Evolutionary conservation across 2,329 filamentous ascomycete species (phyloP).

Genomic region (Ceratocystis huliohia): DNA sequence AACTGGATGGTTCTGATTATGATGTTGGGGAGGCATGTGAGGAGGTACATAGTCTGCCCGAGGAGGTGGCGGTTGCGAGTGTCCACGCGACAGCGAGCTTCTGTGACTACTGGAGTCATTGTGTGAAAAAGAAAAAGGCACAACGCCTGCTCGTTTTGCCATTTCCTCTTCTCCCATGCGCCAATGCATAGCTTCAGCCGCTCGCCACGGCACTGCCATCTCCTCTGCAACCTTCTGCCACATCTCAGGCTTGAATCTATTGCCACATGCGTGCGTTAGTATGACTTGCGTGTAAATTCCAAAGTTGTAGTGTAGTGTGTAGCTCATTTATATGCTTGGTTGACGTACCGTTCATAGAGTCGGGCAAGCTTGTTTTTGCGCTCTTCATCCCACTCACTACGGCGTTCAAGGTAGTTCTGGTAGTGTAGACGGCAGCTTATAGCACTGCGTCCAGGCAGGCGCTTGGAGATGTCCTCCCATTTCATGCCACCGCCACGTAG

Average conservation of each 20-base stretch:
- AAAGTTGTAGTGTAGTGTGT: neutral
- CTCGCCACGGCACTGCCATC: constrained; percentile 88
- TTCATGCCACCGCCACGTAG: constrained; percentile 87
- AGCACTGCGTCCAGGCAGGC: constrained; percentile 75
- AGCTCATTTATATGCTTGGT: neutral
- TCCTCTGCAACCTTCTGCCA: constrained; percentile 93
- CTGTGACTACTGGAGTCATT: constrained; percentile 30
- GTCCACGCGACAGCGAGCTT: constrained; percentile 30
- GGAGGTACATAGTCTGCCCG: constrained; percentile 23
- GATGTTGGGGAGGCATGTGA: constrained; percentile 9
- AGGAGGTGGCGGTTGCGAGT: constrained; percentile 27
- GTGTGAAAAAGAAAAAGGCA: constrained; percentile 63
- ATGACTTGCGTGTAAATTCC: neutral
- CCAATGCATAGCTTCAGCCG: constrained; percentile 97
- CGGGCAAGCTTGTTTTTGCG: constrained; percentile 92
- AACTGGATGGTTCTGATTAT: constrained; percentile 27
- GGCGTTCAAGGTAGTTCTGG: constrained; percentile 89
- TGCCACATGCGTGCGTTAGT: neutral
- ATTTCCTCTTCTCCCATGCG: constrained; percentile 87
- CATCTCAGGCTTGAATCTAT: constrained; percentile 96
- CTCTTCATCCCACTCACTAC: constrained; percentile 93
- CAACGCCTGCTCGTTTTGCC: constrained; percentile 79
- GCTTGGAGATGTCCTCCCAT: constrained; percentile 95
- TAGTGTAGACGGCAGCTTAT: constrained; percentile 93
- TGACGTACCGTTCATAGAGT: constrained; percentile 77